phyloP scores from a whole-genome alignment of 2,329 filamentous ascomycete genomes.

The Geosmithia putterillii region DNA sequence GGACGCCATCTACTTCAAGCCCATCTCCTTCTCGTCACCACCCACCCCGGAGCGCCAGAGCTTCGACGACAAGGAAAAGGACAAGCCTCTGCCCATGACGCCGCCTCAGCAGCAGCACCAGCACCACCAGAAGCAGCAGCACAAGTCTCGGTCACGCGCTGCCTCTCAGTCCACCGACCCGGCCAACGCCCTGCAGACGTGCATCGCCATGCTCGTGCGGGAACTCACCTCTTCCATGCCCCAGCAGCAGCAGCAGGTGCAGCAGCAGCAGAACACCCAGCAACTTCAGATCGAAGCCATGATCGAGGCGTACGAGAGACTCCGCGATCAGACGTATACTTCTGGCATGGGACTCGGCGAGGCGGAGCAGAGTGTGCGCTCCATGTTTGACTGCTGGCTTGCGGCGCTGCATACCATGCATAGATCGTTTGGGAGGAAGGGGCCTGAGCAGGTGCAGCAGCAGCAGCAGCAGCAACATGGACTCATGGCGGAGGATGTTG shows the following conservation, averaged over 20 bases:
- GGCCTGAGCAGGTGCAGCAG: not conserved
- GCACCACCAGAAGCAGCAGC: not conserved
- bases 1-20: slow-evolving; percentile 33
- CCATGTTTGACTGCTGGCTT: slow-evolving; percentile 39
- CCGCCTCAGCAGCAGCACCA: slow-evolving; percentile 1
- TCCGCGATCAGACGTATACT: slow-evolving; percentile 30
- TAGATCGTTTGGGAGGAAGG: not conserved
- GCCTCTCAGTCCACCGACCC: slow-evolving; percentile 3
- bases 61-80: slow-evolving; percentile 1
- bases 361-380: slow-evolving; percentile 15
- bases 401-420: slow-evolving; percentile 29
- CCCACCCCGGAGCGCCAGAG: not conserved
- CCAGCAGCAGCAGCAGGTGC: not conserved
- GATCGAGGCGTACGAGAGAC: slow-evolving; percentile 45
- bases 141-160: not conserved
- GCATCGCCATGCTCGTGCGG: slow-evolving; percentile 34
- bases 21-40: slow-evolving; percentile 20
- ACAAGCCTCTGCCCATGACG: slow-evolving; percentile 1
- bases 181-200: slow-evolving; percentile 30
- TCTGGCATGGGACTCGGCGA: slow-evolving; percentile 14
- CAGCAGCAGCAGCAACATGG: not conserved
- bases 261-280: not conserved
- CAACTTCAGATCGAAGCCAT: slow-evolving; percentile 41
- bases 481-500: not conserved
- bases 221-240: slow-evolving; percentile 32